A percentile compares a stretch with the other conserved stretches of the same genome.
phyloP scores from a whole-genome alignment of 805 yeast species.

The Pichia pseudocactophila region DNA sequence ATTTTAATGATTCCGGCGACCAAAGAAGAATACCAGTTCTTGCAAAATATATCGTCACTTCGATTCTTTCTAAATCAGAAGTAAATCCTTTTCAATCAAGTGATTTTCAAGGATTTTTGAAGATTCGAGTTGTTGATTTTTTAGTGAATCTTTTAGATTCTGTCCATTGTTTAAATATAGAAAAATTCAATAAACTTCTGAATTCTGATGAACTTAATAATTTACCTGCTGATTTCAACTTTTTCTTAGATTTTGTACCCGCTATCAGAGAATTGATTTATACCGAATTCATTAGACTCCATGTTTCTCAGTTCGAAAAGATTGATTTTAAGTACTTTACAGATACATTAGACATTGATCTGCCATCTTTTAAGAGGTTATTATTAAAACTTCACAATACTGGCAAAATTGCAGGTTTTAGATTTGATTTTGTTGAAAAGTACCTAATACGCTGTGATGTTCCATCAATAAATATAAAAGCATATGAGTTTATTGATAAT shows the following conservation, averaged over 20 bases:
- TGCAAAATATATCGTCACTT: constrained; percentile 52
- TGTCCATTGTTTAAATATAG: constrained; percentile 22
- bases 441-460: constrained; percentile 9
- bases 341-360: constrained; percentile 15
- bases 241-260: constrained; percentile 20
- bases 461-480: background rate
- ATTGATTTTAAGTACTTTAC: constrained; percentile 17
- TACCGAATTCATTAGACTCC: constrained; percentile 17
- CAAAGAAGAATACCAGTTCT: constrained; percentile 47
- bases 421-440: constrained; percentile 20
- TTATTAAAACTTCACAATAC: constrained; percentile 19
- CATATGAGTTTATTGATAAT: constrained; percentile 1
- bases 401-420: constrained; percentile 20
- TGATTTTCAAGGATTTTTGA: constrained; percentile 41
- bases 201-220: constrained; percentile 8
- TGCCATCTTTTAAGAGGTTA: constrained; percentile 15
- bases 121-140: constrained; percentile 13
- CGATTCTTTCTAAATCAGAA: constrained; percentile 53
- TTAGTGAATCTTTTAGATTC: constrained; percentile 22
- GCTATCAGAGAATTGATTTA: constrained; percentile 20
- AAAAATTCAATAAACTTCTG: constrained; percentile 15
- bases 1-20: constrained; percentile 50
- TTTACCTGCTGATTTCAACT: constrained; percentile 11
- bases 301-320: constrained; percentile 17
- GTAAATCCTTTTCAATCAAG: constrained; percentile 67